phyloP scores from a whole-genome alignment of 73 alveolate genomes.

The Paramecium bursaria region DNA sequence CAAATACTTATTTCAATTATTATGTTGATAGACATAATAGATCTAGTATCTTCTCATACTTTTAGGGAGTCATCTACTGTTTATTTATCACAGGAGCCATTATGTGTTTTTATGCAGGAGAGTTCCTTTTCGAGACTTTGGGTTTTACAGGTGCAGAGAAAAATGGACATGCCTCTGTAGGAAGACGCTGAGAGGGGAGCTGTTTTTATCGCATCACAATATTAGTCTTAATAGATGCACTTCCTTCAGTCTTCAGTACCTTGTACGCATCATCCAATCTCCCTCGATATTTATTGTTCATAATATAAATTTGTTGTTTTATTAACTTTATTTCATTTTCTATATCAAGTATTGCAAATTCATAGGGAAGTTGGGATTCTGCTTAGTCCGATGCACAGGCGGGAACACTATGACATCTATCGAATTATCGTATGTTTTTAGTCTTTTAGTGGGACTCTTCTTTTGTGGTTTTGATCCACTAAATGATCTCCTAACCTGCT shows the following conservation, averaged over 20 bases:
- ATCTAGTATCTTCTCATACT: conserved; percentile 3
- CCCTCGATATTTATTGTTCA: conserved; percentile 23
- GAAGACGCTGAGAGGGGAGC: neutral
- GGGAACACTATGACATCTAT: neutral
- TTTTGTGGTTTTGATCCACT: conserved; percentile 1
- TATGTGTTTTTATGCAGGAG: neutral
- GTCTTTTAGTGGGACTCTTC: neutral
- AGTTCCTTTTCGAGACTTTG: no score
- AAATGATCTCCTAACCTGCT: neutral
- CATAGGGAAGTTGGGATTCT: conserved; percentile 35
- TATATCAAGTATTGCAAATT: conserved; percentile 44
- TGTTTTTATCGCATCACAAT: neutral
- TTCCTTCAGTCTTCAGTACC: conserved; percentile 16
- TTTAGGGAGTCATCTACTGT: neutral
- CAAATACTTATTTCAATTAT: neutral
- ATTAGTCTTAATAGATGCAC: neutral
- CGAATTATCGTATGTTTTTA: neutral
- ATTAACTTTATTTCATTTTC: conserved; percentile 38
- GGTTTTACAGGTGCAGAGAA: no score
- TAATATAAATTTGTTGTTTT: conserved; percentile 1
- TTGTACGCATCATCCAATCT: no score
- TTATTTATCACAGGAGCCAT: neutral
- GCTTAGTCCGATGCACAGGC: neutral
- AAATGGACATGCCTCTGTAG: neutral
- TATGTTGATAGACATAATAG: conserved; percentile 21